Percentiles rank a stretch among this genome's conserved stretches.
Conservation (phyloP, 805 yeast species). For the Cyberlindnera xylosilytica region DNA sequence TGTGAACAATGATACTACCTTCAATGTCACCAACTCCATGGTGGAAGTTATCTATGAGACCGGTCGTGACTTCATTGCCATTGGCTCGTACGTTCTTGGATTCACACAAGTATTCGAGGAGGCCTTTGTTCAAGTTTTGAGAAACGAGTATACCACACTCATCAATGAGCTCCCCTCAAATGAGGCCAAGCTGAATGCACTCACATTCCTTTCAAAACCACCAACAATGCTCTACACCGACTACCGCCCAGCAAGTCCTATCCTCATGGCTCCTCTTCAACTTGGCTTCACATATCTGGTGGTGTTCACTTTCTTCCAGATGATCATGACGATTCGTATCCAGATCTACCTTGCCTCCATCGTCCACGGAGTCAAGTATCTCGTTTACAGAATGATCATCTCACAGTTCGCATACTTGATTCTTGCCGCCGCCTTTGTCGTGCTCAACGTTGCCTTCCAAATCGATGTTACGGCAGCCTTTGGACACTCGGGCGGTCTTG, state of each 20-base stretch:
- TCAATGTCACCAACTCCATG: constrained; percentile 20
- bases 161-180: constrained; percentile 34
- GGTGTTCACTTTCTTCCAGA: constrained; percentile 68
- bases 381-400: constrained; percentile 37
- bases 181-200: constrained; percentile 22
- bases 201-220: constrained; percentile 13
- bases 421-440: constrained; percentile 54
- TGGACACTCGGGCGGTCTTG: constrained; percentile 67
- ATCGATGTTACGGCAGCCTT: constrained; percentile 52
- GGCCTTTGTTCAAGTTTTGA: constrained; percentile 9
- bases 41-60: constrained; percentile 52
- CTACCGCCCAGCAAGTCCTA: constrained; percentile 44
- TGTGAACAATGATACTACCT: constrained; percentile 12
- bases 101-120: constrained; percentile 42
- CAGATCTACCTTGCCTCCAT: constrained; percentile 35
- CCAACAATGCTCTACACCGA: constrained; percentile 34
- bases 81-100: constrained; percentile 43
- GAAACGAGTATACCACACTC: constrained; percentile 4
- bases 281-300: constrained; percentile 70
- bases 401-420: constrained; percentile 52
- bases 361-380: constrained; percentile 41
- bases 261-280: constrained; percentile 62
- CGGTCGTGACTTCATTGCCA: constrained; percentile 55
- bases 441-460: constrained; percentile 65
- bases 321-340: constrained; percentile 51